Conservation (phyloP, 495 filamentous ascomycete genomes). For the Xylaria curta region DNA sequence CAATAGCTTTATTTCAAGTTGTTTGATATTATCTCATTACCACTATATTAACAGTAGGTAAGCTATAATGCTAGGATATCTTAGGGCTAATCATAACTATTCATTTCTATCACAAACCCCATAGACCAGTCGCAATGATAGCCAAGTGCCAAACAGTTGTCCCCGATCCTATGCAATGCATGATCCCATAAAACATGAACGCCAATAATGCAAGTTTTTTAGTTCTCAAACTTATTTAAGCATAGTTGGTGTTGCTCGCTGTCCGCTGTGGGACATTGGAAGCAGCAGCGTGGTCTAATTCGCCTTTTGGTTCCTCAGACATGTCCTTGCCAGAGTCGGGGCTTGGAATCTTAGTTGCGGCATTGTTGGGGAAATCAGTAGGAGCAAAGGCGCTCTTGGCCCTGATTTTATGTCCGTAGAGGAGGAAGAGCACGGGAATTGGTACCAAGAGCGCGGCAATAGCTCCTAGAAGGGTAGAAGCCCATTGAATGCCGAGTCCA, state of each 20-base stretch:
- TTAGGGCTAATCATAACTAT: neutral
- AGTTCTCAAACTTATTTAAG: neutral
- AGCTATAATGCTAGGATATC: neutral
- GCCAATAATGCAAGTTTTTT: constrained; percentile 13
- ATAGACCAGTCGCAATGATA: neutral
- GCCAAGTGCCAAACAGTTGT: neutral
- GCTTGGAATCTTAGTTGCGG: constrained; percentile 13
- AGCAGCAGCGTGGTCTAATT: constrained; percentile 35
- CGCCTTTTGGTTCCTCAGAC: constrained; percentile 27
- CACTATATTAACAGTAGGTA: neutral
- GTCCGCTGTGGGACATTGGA: constrained; percentile 32
- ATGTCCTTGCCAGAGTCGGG: constrained; percentile 33
- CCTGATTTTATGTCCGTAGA: constrained; percentile 69
- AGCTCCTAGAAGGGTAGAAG: constrained; percentile 76
- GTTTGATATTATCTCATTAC: neutral
- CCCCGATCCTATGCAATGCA: constrained; percentile 2
- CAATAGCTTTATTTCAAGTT: neutral
- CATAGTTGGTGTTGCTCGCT: neutral
- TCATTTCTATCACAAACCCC: neutral
- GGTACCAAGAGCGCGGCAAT: constrained; percentile 73
- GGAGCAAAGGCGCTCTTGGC: constrained; percentile 73
- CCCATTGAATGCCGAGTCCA: constrained; percentile 78
- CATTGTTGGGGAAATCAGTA: constrained; percentile 42
- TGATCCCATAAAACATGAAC: constrained; percentile 13
- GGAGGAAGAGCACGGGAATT: constrained; percentile 72